Conservation (phyloP, 805 yeast genomes). For the Lipomyces starkeyi region DNA sequence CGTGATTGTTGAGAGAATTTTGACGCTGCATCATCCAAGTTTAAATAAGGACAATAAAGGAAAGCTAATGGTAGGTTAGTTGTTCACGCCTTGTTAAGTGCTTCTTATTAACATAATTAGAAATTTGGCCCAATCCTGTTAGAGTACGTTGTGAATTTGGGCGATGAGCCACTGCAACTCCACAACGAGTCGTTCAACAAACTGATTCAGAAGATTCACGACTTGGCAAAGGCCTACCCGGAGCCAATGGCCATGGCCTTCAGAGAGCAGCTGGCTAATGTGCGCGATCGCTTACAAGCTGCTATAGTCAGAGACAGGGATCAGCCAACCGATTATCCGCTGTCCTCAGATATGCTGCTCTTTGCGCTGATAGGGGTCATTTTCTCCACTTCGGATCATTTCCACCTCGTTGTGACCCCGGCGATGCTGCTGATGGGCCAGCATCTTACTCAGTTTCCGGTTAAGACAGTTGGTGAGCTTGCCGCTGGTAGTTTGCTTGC, state of each 20-base stretch:
- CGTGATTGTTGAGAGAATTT: conserved; percentile 56
- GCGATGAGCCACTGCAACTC: conserved; percentile 42
- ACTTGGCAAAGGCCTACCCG: conserved; percentile 68
- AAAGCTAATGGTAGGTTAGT: conserved; percentile 45
- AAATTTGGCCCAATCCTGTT: conserved; percentile 34
- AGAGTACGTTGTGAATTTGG: conserved; percentile 48
- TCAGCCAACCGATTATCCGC: conserved; percentile 28
- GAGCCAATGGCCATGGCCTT: conserved; percentile 65
- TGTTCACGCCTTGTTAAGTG: background rate
- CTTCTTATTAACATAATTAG: conserved; percentile 11
- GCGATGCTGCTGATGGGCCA: conserved; percentile 75
- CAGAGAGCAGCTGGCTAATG: conserved; percentile 60
- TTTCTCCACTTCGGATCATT: conserved; percentile 94
- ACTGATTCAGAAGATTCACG: conserved; percentile 52
- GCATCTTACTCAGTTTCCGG: conserved; percentile 60
- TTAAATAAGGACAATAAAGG: conserved; percentile 83
- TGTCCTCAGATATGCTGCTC: conserved; percentile 61
- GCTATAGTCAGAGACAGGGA: conserved; percentile 14
- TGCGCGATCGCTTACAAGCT: conserved; percentile 58
- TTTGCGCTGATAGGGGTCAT: conserved; percentile 74
- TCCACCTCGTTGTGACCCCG: conserved; percentile 90
- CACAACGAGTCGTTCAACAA: conserved; percentile 23
- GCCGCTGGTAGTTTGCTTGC: conserved; percentile 70
- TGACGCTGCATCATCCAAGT: conserved; percentile 72
- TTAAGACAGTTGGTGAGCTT: conserved; percentile 50